Evolutionary conservation across 768 basidiomycete genomes (phyloP).

Genomic region (Suillus americanus): DNA sequence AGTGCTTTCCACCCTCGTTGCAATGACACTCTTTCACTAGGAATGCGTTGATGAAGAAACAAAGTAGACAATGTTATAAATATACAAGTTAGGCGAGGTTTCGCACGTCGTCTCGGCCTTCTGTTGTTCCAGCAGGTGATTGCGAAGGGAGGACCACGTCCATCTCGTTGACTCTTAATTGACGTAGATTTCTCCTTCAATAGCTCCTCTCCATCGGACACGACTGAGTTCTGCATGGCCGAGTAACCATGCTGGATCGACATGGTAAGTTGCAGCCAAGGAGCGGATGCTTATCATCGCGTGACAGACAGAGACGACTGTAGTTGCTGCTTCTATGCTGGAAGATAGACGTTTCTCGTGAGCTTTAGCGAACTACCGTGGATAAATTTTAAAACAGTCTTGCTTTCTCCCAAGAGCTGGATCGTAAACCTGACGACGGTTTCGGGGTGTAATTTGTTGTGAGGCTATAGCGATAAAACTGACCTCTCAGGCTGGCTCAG

Average conservation of each 20-base stretch:
- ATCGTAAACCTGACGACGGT: conserved; percentile 8
- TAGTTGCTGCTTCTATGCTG: conserved; percentile 10
- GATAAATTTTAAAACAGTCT: conserved; percentile 1
- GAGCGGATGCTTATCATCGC: conserved; percentile 43
- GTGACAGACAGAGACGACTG: conserved; percentile 35
- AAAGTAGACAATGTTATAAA: too few species aligned
- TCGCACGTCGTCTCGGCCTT: too few species aligned
- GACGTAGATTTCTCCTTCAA: conserved; percentile 39
- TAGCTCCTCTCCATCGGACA: conserved; percentile 37
- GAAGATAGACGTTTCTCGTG: background rate
- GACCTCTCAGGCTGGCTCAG: conserved; percentile 3
- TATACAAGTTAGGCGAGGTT: too few species aligned
- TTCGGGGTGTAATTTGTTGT: background rate
- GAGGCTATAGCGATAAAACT: background rate
- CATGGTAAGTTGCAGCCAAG: conserved; percentile 40
- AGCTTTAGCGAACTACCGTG: background rate
- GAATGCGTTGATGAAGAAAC: too few species aligned
- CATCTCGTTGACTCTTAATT: conserved; percentile 9
- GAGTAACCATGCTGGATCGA: conserved; percentile 43
- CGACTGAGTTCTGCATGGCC: conserved; percentile 46
- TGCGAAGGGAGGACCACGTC: background rate
- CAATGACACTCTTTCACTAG: too few species aligned
- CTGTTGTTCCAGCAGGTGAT: too few species aligned
- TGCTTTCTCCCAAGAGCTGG: conserved; percentile 9
- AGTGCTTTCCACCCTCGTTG: background rate